Conservation (phyloP, 495 filamentous ascomycete species). For the Hyaloscypha bicolor region DNA sequence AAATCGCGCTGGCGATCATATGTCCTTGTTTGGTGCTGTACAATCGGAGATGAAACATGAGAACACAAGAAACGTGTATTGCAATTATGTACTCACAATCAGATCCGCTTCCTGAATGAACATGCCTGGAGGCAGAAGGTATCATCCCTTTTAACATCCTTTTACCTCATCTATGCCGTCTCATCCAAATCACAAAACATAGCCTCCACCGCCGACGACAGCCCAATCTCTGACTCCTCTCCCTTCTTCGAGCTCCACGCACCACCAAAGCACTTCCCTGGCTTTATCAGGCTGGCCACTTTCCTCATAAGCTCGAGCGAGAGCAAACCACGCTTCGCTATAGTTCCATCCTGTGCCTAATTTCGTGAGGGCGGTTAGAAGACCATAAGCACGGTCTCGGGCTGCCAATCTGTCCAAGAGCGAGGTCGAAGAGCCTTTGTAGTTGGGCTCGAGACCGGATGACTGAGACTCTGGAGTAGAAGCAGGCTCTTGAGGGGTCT, state of each 20-base stretch:
- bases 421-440: slow-evolving; percentile 39
- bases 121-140: background rate
- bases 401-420: slow-evolving; percentile 78
- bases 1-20: no score
- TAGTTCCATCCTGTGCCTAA: slow-evolving; percentile 89
- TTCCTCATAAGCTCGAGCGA: slow-evolving; percentile 83
- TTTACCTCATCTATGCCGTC: background rate
- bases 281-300: slow-evolving; percentile 82
- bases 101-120: background rate
- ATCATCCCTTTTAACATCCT: background rate
- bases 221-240: slow-evolving; percentile 63
- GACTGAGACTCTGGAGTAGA: slow-evolving; percentile 11
- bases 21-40: no score
- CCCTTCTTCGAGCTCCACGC: slow-evolving; percentile 71
- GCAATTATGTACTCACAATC: background rate
- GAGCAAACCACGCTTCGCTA: slow-evolving; percentile 89
- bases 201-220: slow-evolving; percentile 56
- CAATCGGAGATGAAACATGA: background rate
- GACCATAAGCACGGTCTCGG: slow-evolving; percentile 80
- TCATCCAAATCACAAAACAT: slow-evolving; percentile 48
- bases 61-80: background rate
- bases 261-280: slow-evolving; percentile 76
- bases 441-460: slow-evolving; percentile 11
- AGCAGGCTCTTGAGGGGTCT: background rate
- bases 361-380: slow-evolving; percentile 80